phyloP scores from a whole-genome alignment of 495 filamentous ascomycete species.

The Cercophora sp. region DNA sequence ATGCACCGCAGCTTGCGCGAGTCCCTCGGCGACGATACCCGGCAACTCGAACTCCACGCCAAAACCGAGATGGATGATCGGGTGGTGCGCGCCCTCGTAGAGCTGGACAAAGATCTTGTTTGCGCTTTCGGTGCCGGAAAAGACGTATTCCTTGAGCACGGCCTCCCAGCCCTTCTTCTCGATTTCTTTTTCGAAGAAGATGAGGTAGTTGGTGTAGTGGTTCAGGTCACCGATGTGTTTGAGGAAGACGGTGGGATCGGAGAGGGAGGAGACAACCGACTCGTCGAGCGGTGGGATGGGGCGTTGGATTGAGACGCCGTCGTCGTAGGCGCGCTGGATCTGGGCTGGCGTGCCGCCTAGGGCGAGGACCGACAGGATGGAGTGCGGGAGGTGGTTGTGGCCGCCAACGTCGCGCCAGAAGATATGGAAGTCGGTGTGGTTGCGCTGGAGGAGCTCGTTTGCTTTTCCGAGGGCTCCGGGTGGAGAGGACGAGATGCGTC shows the following conservation, averaged over 20 bases:
- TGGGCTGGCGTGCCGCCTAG: slow-evolving; percentile 26
- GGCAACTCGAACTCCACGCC: slow-evolving; percentile 39
- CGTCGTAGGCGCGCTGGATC: slow-evolving; percentile 27
- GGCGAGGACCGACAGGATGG: slow-evolving; percentile 26
- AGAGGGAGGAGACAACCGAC: slow-evolving; percentile 20
- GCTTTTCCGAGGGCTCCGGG: slow-evolving; percentile 28
- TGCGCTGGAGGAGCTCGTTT: slow-evolving; percentile 58
- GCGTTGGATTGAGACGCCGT: slow-evolving; percentile 25
- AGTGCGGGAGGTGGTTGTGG: slow-evolving; percentile 36
- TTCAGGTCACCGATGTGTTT: slow-evolving; percentile 16
- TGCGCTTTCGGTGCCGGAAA: slow-evolving; percentile 26
- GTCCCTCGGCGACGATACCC: slow-evolving; percentile 31
- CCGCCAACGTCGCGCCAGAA: slow-evolving; percentile 21
- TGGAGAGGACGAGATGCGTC: not conserved
- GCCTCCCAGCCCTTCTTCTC: slow-evolving; percentile 20
- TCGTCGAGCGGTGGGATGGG: slow-evolving; percentile 22
- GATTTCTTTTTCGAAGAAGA: slow-evolving; percentile 37
- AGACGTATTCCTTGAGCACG: slow-evolving; percentile 33
- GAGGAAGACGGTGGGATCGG: slow-evolving; percentile 25
- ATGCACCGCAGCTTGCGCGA: slow-evolving; percentile 37
- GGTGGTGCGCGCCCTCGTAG: slow-evolving; percentile 16
- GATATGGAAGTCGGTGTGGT: slow-evolving; percentile 47
- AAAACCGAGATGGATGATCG: slow-evolving; percentile 8
- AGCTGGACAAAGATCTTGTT: slow-evolving; percentile 31
- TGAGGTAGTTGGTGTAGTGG: slow-evolving; percentile 35